Percentiles rank a stretch among this genome's conserved stretches.
These are phyloP conservation scores for Coprinopsis cinerea DNA, from an alignment of 768 basidiomycete species.

Conservation along the genomic window DNA sequence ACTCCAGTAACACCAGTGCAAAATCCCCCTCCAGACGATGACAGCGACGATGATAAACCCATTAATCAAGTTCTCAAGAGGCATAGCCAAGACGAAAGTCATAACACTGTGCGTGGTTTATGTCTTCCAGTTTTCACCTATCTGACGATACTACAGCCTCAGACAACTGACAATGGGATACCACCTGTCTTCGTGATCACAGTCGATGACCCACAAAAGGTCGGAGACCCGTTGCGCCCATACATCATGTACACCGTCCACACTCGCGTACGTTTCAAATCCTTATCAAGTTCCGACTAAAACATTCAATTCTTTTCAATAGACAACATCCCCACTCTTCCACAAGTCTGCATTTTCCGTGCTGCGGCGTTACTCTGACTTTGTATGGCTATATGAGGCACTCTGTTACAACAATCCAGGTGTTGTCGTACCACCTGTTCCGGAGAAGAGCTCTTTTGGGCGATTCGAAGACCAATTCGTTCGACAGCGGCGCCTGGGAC, in stretches of 20 bases:
- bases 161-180: constrained; percentile 39
- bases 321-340: constrained; percentile 85
- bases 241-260: constrained; percentile 98
- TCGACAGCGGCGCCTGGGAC: constrained; percentile 71
- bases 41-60: constrained; percentile 65
- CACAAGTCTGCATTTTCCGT: constrained; percentile 86
- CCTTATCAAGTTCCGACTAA: background rate
- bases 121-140: background rate
- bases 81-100: constrained; percentile 21
- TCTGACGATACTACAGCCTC: constrained; percentile 9
- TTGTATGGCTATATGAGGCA: constrained; percentile 92
- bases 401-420: constrained; percentile 90
- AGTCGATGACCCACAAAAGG: constrained; percentile 95
- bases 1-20: constrained; percentile 8
- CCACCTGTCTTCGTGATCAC: constrained; percentile 78
- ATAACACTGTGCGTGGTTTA: background rate
- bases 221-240: constrained; percentile 91
- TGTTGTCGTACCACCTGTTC: constrained; percentile 93
- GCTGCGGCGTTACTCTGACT: constrained; percentile 95
- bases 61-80: constrained; percentile 44
- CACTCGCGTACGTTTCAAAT: constrained; percentile 53
- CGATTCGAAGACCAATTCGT: constrained; percentile 93
- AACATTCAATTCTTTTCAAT: constrained; percentile 4
- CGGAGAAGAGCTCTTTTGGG: constrained; percentile 91
- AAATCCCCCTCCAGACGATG: constrained; percentile 36